phyloP scores from a whole-genome alignment of 1,284 basidiomycete genomes.

The Ustilago trichophora region DNA sequence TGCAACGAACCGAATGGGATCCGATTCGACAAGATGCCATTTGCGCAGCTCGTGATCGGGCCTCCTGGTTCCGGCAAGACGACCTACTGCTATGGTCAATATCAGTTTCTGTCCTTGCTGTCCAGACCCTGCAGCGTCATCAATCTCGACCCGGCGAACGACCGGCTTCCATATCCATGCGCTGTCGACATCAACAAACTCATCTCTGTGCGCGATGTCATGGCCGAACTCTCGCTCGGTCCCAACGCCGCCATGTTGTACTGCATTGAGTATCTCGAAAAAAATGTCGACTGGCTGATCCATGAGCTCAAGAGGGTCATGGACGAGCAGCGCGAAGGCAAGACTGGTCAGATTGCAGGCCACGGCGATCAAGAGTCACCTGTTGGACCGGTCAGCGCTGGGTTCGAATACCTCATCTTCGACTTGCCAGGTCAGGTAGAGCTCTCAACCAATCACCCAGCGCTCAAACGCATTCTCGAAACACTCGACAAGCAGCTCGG shows the following conservation, averaged over 20 bases:
- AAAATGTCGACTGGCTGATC: conserved; percentile 91
- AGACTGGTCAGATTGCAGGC: conserved; percentile 23
- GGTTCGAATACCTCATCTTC: conserved; percentile 81
- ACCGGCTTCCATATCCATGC: conserved; percentile 87
- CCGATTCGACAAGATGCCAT: conserved; percentile 34
- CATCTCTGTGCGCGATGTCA: conserved; percentile 86
- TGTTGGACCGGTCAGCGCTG: conserved; percentile 53
- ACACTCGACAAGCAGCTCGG: conserved; percentile 78
- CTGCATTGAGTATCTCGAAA: conserved; percentile 96
- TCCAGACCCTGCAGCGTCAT: conserved; percentile 85
- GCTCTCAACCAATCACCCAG: conserved; percentile 86
- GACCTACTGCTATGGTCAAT: conserved; percentile 56
- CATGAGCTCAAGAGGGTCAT: conserved; percentile 70
- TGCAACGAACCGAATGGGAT: not conserved
- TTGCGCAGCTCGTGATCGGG: conserved; percentile 57
- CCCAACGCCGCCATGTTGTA: conserved; percentile 98
- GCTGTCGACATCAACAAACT: conserved; percentile 85
- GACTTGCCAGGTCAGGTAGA: conserved; percentile 98
- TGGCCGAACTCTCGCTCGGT: conserved; percentile 85
- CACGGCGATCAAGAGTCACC: conserved; percentile 16
- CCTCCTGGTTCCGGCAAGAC: conserved; percentile 63
- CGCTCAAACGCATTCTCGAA: conserved; percentile 75
- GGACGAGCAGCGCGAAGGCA: conserved; percentile 40
- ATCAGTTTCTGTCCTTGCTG: conserved; percentile 81
- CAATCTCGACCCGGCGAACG: conserved; percentile 96